A percentile compares a stretch with the other conserved stretches of the same genome.
These are phyloP conservation scores for Solanum lycopersicoides DNA, from an alignment of 257 asterid species.

Conservation along the genomic window DNA sequence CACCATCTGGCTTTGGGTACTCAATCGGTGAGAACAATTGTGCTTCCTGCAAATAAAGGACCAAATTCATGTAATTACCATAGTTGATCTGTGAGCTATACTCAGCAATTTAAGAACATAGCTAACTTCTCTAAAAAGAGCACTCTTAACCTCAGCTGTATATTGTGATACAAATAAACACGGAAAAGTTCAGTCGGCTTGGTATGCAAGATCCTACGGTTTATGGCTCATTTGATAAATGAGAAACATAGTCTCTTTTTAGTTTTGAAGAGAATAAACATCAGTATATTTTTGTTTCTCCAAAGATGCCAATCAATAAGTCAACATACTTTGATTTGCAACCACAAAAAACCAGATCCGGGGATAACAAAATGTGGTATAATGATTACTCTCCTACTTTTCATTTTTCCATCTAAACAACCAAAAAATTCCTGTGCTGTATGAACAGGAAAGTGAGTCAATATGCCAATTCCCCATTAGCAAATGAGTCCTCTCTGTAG, in stretches of 20 bases:
- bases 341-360: neutral
- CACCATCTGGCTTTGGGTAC: slow-evolving; percentile 90
- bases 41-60: slow-evolving; percentile 57
- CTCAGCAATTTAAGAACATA: neutral
- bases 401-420: neutral
- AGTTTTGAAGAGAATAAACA: neutral
- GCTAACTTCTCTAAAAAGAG: neutral
- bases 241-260: neutral
- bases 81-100: neutral
- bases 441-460: neutral
- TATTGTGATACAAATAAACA: neutral
- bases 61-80: neutral
- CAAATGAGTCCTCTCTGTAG: neutral
- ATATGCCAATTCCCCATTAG: neutral
- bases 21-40: slow-evolving; percentile 40
- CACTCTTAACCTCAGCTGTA: neutral
- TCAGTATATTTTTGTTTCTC: neutral
- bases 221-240: neutral
- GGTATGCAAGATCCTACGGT: neutral
- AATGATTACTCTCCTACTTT: neutral
- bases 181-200: neutral
- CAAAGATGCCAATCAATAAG: neutral
- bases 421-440: neutral
- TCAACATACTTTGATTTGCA: neutral
- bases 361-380: neutral